These are phyloP conservation scores for Tremella mesenterica DNA, from an alignment of 768 basidiomycete genomes.

Conservation along the genomic window DNA sequence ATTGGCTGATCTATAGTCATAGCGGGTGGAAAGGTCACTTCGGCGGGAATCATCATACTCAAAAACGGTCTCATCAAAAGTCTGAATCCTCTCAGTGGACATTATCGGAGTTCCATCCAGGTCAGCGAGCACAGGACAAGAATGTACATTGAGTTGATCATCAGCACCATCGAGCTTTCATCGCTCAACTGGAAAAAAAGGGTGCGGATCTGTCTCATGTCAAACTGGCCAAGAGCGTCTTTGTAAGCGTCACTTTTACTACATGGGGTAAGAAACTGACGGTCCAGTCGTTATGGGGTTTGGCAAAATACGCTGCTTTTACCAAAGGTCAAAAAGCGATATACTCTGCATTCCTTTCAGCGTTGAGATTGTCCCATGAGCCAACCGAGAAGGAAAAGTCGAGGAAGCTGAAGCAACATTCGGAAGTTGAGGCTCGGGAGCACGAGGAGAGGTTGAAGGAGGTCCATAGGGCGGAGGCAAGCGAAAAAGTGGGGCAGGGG, in stretches of 20 bases:
- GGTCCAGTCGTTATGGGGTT: constrained; percentile 11
- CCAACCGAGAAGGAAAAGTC: constrained; percentile 30
- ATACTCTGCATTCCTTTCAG: constrained; percentile 9
- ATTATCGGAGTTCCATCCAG: constrained; percentile 57
- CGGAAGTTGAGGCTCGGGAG: constrained; percentile 13
- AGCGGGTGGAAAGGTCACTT: constrained; percentile 52
- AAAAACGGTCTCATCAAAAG: constrained; percentile 56
- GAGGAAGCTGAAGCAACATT: constrained; percentile 15
- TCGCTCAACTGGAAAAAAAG: constrained; percentile 51
- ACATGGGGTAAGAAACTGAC: background rate
- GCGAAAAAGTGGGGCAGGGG: background rate
- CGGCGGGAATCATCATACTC: constrained; percentile 59
- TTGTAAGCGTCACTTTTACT: constrained; percentile 26
- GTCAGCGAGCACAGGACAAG: constrained; percentile 38
- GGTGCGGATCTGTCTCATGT: constrained; percentile 58
- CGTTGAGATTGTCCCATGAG: constrained; percentile 22
- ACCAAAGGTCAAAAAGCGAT: constrained; percentile 24
- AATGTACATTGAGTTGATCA: background rate
- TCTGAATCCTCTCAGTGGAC: constrained; percentile 59
- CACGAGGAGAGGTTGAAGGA: constrained; percentile 14
- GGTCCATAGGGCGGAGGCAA: constrained; percentile 8
- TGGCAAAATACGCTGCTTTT: constrained; percentile 18
- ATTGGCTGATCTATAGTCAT: constrained; percentile 17
- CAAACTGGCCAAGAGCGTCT: constrained; percentile 56
- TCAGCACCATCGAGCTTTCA: constrained; percentile 57